Conservation (phyloP, 208 protist species). For the Trypanosoma platydactyli region DNA sequence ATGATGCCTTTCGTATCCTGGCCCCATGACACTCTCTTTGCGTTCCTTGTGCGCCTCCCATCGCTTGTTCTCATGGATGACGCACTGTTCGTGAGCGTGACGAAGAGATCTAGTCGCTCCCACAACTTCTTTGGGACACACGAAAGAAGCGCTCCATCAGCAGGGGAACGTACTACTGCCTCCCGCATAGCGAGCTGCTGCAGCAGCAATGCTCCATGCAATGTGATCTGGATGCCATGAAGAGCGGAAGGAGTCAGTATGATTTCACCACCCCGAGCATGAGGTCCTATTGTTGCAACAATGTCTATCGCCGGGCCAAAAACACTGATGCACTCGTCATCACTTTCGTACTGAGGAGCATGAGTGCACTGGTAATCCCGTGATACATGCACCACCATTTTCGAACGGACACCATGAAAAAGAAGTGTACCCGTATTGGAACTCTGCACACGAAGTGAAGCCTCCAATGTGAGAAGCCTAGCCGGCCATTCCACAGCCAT, state of each 20-base stretch:
- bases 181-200: slow-evolving; percentile 58
- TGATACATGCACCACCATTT: slow-evolving; percentile 58
- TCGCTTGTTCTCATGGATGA: background rate
- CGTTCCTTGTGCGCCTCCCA: background rate
- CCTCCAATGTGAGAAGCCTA: slow-evolving; percentile 50
- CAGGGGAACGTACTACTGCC: background rate
- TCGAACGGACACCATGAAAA: slow-evolving; percentile 73
- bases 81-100: background rate
- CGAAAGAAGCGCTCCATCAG: background rate
- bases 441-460: slow-evolving; percentile 68
- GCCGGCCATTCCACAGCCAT: slow-evolving; percentile 50
- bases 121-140: slow-evolving; percentile 14
- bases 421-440: slow-evolving; percentile 39
- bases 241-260: slow-evolving; percentile 48
- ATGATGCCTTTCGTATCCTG: background rate
- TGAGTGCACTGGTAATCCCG: slow-evolving; percentile 35
- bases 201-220: slow-evolving; percentile 53
- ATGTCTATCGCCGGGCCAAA: slow-evolving; percentile 60
- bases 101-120: slow-evolving; percentile 23
- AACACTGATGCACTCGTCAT: slow-evolving; percentile 31
- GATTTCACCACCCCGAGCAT: slow-evolving; percentile 61
- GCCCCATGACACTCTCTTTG: slow-evolving; percentile 1
- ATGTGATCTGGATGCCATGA: slow-evolving; percentile 27
- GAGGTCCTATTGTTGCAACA: slow-evolving; percentile 40
- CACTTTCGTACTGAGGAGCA: background rate